Evolutionary conservation across 2,329 filamentous ascomycete species (phyloP), one percentile per base, ranked within the genome.

Genomic region (Apiospora marii): DNA sequence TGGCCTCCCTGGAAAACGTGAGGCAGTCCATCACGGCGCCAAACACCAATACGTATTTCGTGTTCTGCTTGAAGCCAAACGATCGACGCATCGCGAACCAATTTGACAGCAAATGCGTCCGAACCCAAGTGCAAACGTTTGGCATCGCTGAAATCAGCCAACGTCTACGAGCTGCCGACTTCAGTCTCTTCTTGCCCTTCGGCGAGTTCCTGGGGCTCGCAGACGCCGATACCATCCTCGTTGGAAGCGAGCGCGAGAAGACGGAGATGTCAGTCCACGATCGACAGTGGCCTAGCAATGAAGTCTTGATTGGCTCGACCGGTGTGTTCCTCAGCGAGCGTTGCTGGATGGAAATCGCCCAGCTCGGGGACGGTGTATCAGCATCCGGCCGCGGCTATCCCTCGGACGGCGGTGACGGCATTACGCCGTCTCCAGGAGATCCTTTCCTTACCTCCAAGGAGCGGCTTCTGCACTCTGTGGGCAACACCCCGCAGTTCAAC

Each of bases 61-160:
- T 99, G 64, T 98, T 99, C 83, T 99, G 96, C 79, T 84, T 99
- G 75, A 99, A 99, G 84, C 96, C 96, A 30, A 99, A 99, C 77
- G 96, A 99, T 81, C 90, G 96, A 70, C 92, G 96, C 69, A 99
- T 99, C 76, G 96, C 96, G 74, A 99, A 99, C 77, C 96, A 99
- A 80, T 99, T 98, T 78, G 96, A 99, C 82, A 98, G 95, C 88
- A 98, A 98, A 83, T 99, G 96, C 81, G 96, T 99, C 30, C 92
- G 96, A 4, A 94, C 93, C 14, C 96, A 99, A 81, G 90, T 99
- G 1, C 96, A 98, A 80, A 97, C 95, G 0, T 94, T 98, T 77
- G 96, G 96, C 44, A 97, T 99, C 78, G 95, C 95, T 0, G 96
- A 99, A 81, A 98, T 99, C 82, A 98, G 95, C 80, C 95, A 98